Percentiles rank a stretch among this genome's conserved stretches.
These are phyloP conservation scores for Fusarium sp. DNA, from an alignment of 2,329 filamentous ascomycete species.

Conservation along the genomic window DNA sequence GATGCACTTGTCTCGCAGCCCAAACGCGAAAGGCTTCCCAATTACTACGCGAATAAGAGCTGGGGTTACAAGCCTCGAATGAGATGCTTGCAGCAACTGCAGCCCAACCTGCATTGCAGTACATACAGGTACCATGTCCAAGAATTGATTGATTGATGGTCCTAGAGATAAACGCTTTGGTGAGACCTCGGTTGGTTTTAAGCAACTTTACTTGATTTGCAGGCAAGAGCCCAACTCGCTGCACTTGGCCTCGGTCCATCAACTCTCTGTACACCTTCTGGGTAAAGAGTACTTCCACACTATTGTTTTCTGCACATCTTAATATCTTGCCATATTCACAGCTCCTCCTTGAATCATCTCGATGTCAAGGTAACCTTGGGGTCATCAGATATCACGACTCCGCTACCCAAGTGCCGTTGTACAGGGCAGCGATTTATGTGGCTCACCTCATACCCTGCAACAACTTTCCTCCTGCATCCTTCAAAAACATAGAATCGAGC, in stretches of 20 bases:
- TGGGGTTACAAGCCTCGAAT: conserved; percentile 13
- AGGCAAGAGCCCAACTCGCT: conserved; percentile 1
- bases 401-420: background rate
- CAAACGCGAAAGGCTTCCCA: conserved; percentile 18
- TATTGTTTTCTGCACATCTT: background rate
- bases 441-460: conserved; percentile 9
- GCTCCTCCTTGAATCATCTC: background rate
- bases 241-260: background rate
- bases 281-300: background rate
- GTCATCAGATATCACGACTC: conserved; percentile 1
- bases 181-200: conserved; percentile 2
- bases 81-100: conserved; percentile 32
- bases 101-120: conserved; percentile 36
- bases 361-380: background rate
- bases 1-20: conserved; percentile 12
- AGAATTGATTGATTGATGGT: background rate
- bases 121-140: conserved; percentile 11
- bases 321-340: background rate
- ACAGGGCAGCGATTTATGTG: background rate
- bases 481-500: background rate
- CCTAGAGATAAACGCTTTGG: background rate
- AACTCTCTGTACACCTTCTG: conserved; percentile 1
- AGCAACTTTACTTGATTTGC: conserved; percentile 3
- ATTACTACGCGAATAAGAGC: conserved; percentile 27
- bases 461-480: background rate